Evolutionary conservation across 768 basidiomycete genomes (phyloP).

Genomic region (Crucibulum laeve): DNA sequence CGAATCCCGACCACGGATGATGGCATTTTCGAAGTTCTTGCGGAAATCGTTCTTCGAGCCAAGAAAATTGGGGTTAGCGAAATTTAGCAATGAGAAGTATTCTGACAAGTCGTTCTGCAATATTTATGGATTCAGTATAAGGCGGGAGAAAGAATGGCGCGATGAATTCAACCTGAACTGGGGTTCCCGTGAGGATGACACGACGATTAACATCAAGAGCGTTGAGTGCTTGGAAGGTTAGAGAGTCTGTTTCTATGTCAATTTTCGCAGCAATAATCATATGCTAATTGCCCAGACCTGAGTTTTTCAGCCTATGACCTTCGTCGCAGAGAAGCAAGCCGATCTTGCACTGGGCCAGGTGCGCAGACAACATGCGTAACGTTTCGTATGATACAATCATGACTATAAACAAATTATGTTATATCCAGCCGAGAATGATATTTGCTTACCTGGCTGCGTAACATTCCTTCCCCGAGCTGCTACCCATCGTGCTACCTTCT

Average conservation of each 20-base stretch:
- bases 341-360: slow-evolving; percentile 77
- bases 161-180: slow-evolving; percentile 61
- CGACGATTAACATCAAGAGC: slow-evolving; percentile 82
- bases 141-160: not conserved
- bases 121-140: not conserved
- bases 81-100: slow-evolving; percentile 90
- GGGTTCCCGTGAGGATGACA: slow-evolving; percentile 92
- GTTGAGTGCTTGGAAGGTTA: slow-evolving; percentile 83
- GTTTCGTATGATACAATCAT: slow-evolving; percentile 99
- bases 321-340: slow-evolving; percentile 96
- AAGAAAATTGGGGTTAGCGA: slow-evolving; percentile 88
- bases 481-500: slow-evolving; percentile 85
- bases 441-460: slow-evolving; percentile 74
- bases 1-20: slow-evolving; percentile 87
- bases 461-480: slow-evolving; percentile 85
- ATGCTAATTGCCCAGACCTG: slow-evolving; percentile 58
- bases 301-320: slow-evolving; percentile 95
- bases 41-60: slow-evolving; percentile 88
- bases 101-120: slow-evolving; percentile 86
- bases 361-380: slow-evolving; percentile 70
- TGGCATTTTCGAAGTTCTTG: slow-evolving; percentile 91
- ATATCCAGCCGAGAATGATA: slow-evolving; percentile 1
- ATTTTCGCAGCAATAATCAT: not conserved
- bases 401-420: slow-evolving; percentile 40
- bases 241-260: slow-evolving; percentile 52